These are phyloP conservation scores for Isatis tinctoria DNA, from an alignment of 345 rosid genomes.

Conservation along the genomic window DNA sequence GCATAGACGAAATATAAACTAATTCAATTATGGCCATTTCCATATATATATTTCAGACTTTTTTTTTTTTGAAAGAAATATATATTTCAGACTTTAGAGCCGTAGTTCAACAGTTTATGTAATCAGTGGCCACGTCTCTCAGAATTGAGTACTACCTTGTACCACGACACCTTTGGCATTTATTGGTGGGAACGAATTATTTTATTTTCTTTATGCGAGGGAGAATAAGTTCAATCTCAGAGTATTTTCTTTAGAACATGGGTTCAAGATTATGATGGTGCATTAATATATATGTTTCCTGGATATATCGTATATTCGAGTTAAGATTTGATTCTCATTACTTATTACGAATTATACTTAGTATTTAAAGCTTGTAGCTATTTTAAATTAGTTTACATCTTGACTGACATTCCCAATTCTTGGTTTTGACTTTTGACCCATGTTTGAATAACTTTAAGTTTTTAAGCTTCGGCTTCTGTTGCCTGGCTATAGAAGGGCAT, in stretches of 20 bases:
- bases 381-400: neutral
- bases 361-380: neutral
- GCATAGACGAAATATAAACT: no score
- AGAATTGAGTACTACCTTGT: no score
- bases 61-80: no score
- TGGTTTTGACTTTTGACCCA: neutral
- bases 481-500: neutral
- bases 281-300: neutral
- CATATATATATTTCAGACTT: no score
- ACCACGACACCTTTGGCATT: no score
- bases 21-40: no score
- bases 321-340: neutral
- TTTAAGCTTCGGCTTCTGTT: neutral
- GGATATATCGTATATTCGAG: neutral
- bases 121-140: no score
- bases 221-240: neutral
- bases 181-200: no score
- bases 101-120: no score
- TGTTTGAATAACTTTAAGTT: neutral
- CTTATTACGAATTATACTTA: neutral
- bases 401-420: neutral
- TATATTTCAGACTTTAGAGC: no score
- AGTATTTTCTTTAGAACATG: neutral
- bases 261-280: neutral
- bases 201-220: no score